phyloP scores from a whole-genome alignment of 2,329 filamentous ascomycete species.

The Emmonsia crescens region DNA sequence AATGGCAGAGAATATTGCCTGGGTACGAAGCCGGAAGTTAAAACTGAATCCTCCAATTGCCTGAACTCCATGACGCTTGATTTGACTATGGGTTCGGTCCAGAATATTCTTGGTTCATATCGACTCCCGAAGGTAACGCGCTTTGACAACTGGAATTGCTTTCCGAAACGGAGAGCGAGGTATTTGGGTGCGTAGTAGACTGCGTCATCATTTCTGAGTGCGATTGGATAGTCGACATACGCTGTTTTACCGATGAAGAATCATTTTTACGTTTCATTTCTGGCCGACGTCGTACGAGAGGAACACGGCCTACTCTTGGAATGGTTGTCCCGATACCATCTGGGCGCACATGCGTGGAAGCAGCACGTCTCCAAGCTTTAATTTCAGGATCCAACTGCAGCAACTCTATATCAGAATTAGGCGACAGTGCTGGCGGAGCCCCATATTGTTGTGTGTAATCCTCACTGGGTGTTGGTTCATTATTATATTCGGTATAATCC shows the following conservation, averaged over 20 bases:
- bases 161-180: neutral
- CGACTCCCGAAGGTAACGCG: neutral
- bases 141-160: neutral
- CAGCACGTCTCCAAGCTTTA: neutral
- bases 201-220: neutral
- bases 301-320: neutral
- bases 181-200: neutral
- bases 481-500: neutral
- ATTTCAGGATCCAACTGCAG: neutral
- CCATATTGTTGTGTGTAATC: neutral
- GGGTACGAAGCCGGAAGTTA: neutral
- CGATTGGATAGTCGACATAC: neutral
- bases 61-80: neutral
- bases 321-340: neutral
- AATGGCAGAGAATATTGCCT: neutral
- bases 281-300: neutral
- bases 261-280: constrained; percentile 1
- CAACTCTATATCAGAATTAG: neutral
- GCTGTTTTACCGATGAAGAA: neutral
- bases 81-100: neutral
- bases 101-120: neutral
- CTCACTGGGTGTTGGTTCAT: neutral
- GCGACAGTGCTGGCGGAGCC: neutral
- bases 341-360: neutral
- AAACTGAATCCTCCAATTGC: neutral